Base-by-base conservation (phyloP, 2,329 filamentous ascomycete species). In the Teratosphaeria nubilosa region DNA sequence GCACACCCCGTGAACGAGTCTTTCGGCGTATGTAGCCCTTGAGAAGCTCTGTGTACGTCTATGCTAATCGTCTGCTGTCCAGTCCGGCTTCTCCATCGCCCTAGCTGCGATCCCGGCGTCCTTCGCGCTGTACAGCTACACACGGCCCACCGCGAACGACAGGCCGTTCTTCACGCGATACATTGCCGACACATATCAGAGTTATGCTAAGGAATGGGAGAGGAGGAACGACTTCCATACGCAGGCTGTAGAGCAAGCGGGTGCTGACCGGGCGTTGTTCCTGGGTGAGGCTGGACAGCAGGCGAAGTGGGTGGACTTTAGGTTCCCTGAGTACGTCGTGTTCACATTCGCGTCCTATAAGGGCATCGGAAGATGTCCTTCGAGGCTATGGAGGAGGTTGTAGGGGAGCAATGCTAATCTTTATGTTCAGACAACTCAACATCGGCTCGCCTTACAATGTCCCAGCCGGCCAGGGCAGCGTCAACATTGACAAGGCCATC, bases 371-470 rank as follows among this genome's bases (percentile, higher is more conserved):
- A 51, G 24, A 30, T 24, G 48, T n/a, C 24, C 51, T 34, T 14
- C 14, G 27, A 41, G 13, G 5, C n/a, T 3, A 55, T 55, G 20
- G 30, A 27, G 51, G 5, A 10, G 37, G 10, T 4, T 22, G n/a
- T 53, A 20, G 34, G 51, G 55, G 63, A n/a, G 16, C 27, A 41
- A 5, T 5, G 30, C 61, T 16, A 52, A 52, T 14, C 58, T 30
- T 45, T 55, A 41, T 27, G 14, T 59, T 30, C 68, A 87, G 85
- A 65, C 75, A 81, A 63, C 81, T 87, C 74, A 86, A 87, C 69
- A 72, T 75, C 24, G 80, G 82, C 56, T 82, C 82, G 1, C 84
- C 84, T 16, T 84, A 77, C 72, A 88, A 88, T 68, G 80, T 86
- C 57, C 74, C 79, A 32, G 82, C 85, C 51, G 85, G 85, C 55